phyloP scores from a whole-genome alignment of 495 filamentous ascomycete species.

The Talaromyces stipitatus region DNA sequence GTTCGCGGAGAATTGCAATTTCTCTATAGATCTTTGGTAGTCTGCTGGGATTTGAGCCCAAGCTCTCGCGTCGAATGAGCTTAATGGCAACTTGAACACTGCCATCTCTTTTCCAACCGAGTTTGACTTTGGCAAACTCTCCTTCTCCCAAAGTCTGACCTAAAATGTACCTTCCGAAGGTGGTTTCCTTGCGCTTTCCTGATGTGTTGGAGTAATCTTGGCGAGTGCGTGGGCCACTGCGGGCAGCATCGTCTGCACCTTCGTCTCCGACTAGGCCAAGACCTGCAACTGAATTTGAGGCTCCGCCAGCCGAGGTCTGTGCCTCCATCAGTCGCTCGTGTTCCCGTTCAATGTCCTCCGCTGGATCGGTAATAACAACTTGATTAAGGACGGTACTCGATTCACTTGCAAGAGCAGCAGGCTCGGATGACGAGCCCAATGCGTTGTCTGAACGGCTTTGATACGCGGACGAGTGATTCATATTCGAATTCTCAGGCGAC shows the following conservation, averaged over 20 bases:
- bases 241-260: slow-evolving; percentile 53
- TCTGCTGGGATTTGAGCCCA: slow-evolving; percentile 78
- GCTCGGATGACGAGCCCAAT: slow-evolving; percentile 19
- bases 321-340: slow-evolving; percentile 61
- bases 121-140: slow-evolving; percentile 97
- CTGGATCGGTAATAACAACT: slow-evolving; percentile 69
- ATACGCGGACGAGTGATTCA: slow-evolving; percentile 8
- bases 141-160: slow-evolving; percentile 97
- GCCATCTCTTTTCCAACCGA: slow-evolving; percentile 97
- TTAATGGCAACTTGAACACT: slow-evolving; percentile 96
- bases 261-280: slow-evolving; percentile 47
- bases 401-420: slow-evolving; percentile 27
- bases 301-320: slow-evolving; percentile 42
- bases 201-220: slow-evolving; percentile 61
- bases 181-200: slow-evolving; percentile 63
- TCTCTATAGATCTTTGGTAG: slow-evolving; percentile 97
- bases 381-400: slow-evolving; percentile 59
- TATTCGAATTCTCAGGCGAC: slow-evolving; percentile 20
- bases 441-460: slow-evolving; percentile 12
- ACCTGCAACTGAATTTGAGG: slow-evolving; percentile 43
- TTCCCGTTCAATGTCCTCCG: slow-evolving; percentile 71
- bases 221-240: slow-evolving; percentile 58
- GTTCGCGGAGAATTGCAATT: slow-evolving; percentile 78
- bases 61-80: slow-evolving; percentile 82
- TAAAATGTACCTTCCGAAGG: slow-evolving; percentile 90